Base-by-base conservation (phyloP, 257 asterid species). In the Haberlea rhodopensis region DNA sequence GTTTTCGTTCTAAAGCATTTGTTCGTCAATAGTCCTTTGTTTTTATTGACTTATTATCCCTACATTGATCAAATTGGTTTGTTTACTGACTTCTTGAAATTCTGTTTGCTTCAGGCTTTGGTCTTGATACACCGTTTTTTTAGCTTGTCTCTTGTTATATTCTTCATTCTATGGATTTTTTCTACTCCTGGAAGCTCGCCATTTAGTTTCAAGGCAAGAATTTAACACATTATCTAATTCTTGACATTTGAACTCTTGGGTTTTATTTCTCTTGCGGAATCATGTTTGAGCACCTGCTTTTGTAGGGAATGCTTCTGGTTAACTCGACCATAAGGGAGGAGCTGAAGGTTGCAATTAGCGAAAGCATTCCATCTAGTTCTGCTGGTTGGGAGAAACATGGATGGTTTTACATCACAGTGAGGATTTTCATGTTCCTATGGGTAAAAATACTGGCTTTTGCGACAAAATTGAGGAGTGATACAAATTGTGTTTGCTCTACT, bases 391-490 rank as follows among this genome's bases (percentile, higher is more conserved):
- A 79, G 54, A 64, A 72, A 69, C 89, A 83, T 63, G 99, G 96
- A 65, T 83, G 90, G 94, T 85, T 85, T 67, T 94, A 82, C 75
- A 78, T 83, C 68, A 67, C 87, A 19, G 97, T 94, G 71, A 86
- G 99, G 81, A 73, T 90, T 72, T 80, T 83, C 73, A 67, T 94
- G 77, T 94, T 90, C 79, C 99, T 94, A 67, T 94, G 99, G 99
- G 99, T 92, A 85, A 72, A 54, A 40, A 62, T 51, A 57, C 74
- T 69, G 45, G 11, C 66, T 66, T 69, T 51, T 68, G 65, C 60
- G 60, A 31, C 53, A 11, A 59, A 52, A 20, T 54, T 66, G 53
- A 40, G n/a, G 27, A 65, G 37, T 62, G 19, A 67, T 55, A 34
- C 20, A 46, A 60, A 9, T 57, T 57, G 6, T 23, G 10, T 16